phyloP scores from a whole-genome alignment of 176 grass and related monocot genomes.

The Elymus sibiricus region DNA sequence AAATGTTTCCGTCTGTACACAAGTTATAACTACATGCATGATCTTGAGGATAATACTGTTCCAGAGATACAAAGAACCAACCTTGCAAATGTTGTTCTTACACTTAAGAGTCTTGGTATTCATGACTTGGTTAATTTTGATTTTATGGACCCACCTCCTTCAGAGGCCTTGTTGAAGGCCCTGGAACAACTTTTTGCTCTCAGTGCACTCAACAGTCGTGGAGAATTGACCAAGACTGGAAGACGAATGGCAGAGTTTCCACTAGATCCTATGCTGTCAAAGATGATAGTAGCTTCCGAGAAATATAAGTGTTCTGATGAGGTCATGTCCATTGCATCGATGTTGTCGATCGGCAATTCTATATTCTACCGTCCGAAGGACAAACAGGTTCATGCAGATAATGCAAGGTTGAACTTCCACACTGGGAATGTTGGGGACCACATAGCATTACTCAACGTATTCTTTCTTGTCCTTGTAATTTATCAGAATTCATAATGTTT shows the following conservation, averaged over 20 bases:
- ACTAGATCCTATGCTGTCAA: conserved; percentile 91
- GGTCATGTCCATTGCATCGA: conserved; percentile 72
- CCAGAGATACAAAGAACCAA: conserved; percentile 92
- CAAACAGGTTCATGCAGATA: conserved; percentile 95
- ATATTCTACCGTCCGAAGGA: conserved; percentile 98
- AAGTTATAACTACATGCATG: conserved; percentile 81
- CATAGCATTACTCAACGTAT: conserved; percentile 86
- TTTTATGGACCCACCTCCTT: conserved; percentile 94
- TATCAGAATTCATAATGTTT: conserved; percentile 7
- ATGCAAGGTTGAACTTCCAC: conserved; percentile 88
- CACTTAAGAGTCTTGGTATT: conserved; percentile 92
- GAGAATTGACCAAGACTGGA: conserved; percentile 94
- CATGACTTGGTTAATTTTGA: conserved; percentile 99
- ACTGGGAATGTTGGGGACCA: conserved; percentile 93
- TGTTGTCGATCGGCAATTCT: conserved; percentile 88
- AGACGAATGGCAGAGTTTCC: conserved; percentile 97
- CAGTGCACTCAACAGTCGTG: conserved; percentile 78
- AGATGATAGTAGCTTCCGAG: conserved; percentile 87
- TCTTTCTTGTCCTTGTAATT: conserved; percentile 5
- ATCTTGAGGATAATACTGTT: conserved; percentile 88
- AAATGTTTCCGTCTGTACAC: conserved; percentile 95
- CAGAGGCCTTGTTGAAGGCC: conserved; percentile 82
- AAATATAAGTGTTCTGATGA: conserved; percentile 92
- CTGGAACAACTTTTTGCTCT: conserved; percentile 97
- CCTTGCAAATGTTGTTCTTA: conserved; percentile 88